These are phyloP conservation scores for Puccinia polysora DNA, from an alignment of 1,284 basidiomycete genomes.

Conservation along the genomic window DNA sequence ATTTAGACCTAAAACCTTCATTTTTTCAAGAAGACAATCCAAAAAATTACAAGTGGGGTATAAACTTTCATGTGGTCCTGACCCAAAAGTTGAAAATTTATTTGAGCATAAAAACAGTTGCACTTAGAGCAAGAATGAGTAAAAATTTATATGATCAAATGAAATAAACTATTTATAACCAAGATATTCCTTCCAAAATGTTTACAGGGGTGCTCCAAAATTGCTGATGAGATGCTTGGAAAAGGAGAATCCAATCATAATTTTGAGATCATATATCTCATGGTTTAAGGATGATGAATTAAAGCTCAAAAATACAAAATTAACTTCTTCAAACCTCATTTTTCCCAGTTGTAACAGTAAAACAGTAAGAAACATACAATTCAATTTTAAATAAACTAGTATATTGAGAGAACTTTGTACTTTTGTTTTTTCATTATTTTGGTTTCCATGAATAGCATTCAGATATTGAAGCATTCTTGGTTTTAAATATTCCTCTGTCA, in stretches of 20 bases:
- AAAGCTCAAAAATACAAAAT: constrained; percentile 14
- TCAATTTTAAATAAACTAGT: not conserved
- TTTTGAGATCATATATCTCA: constrained; percentile 28
- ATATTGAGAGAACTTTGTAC: not conserved
- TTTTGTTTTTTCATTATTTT: constrained; percentile 42
- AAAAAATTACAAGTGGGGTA: constrained; percentile 20
- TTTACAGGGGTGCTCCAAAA: constrained; percentile 47
- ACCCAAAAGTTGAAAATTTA: not conserved
- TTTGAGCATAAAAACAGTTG: not conserved
- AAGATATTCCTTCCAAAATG: constrained; percentile 51
- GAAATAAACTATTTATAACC: constrained; percentile 1
- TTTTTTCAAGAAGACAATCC: not conserved
- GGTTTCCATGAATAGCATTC: constrained; percentile 40
- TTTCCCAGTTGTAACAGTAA: not conserved
- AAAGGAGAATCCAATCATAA: constrained; percentile 45
- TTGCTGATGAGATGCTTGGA: constrained; percentile 49
- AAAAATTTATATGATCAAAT: not conserved
- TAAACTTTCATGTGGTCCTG: constrained; percentile 49
- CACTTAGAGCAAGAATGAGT: not conserved
- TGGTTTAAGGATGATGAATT: constrained; percentile 25
- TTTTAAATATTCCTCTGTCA: constrained; percentile 46
- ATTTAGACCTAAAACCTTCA: not conserved
- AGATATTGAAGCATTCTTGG: constrained; percentile 40
- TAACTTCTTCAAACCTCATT: not conserved
- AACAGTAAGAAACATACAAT: constrained; percentile 20